These are phyloP conservation scores for Malassezia obtusa DNA, from an alignment of 1,284 basidiomycete genomes.

Conservation along the genomic window DNA sequence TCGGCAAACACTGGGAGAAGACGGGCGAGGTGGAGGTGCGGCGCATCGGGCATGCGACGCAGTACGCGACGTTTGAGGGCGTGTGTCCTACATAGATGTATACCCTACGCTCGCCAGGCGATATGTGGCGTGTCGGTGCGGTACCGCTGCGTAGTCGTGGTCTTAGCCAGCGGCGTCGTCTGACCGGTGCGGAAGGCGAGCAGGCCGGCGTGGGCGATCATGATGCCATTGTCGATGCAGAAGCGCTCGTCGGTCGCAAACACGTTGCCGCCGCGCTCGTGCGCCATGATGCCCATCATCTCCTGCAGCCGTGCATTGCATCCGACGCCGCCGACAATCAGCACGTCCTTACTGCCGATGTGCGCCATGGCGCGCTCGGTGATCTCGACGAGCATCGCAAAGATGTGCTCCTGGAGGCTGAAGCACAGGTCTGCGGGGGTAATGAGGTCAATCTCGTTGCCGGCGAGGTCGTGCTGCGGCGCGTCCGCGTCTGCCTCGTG, in stretches of 20 bases:
- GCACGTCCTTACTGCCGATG: constrained; percentile 85
- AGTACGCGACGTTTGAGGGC: neutral
- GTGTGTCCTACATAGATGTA: neutral
- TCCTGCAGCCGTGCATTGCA: constrained; percentile 77
- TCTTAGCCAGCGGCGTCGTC: constrained; percentile 35
- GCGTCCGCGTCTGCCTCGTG: constrained; percentile 14
- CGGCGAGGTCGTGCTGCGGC: constrained; percentile 15
- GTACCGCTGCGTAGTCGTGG: constrained; percentile 43
- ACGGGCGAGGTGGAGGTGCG: constrained; percentile 30
- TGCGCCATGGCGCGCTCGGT: constrained; percentile 99
- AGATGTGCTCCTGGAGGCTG: constrained; percentile 91
- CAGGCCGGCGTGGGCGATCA: constrained; percentile 97
- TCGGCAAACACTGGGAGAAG: constrained; percentile 35
- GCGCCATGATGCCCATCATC: constrained; percentile 98
- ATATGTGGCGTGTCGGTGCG: constrained; percentile 37
- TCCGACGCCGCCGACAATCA: constrained; percentile 96
- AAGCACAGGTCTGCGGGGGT: constrained; percentile 92
- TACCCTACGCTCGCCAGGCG: neutral
- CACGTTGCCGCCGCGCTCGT: constrained; percentile 75
- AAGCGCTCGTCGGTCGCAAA: constrained; percentile 96
- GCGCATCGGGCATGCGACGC: neutral
- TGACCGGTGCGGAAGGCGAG: constrained; percentile 80
- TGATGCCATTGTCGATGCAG: constrained; percentile 98
- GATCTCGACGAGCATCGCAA: constrained; percentile 97
- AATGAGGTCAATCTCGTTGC: constrained; percentile 51